Evolutionary conservation across 148 eudicot species (phyloP).

Genomic region (Cornus florida): DNA sequence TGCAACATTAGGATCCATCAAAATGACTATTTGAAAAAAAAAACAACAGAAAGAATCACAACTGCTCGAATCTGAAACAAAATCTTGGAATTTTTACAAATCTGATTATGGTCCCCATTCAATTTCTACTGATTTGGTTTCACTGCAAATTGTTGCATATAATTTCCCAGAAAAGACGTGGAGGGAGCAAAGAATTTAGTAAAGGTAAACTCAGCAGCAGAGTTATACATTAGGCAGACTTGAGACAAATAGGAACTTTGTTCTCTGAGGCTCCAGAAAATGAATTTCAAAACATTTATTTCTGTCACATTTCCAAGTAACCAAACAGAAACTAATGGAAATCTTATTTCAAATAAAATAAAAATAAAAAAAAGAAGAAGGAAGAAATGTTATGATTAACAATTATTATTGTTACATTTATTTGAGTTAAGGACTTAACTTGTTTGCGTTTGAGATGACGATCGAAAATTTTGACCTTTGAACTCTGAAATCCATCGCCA

Average conservation of each 20-base stretch:
- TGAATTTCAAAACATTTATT: neutral
- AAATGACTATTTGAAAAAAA: neutral
- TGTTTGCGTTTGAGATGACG: conserved; percentile 87
- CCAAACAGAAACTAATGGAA: neutral
- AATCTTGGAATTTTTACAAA: neutral
- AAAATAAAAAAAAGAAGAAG: neutral
- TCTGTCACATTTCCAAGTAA: neutral
- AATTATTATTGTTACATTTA: neutral
- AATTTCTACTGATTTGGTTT: neutral
- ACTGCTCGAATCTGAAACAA: neutral
- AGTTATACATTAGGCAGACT: neutral
- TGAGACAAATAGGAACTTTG: neutral
- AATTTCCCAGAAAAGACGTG: neutral
- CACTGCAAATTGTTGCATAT: neutral
- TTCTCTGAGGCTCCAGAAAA: neutral
- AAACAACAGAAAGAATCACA: neutral
- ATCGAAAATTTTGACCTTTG: conserved; percentile 79
- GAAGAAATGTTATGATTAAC: neutral
- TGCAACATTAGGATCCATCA: neutral
- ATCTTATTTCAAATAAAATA: neutral
- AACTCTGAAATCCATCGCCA: conserved; percentile 41
- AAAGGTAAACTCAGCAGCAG: neutral
- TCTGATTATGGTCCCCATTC: neutral
- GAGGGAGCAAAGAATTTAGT: no score
- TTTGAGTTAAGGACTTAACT: conserved; percentile 28